phyloP scores from a whole-genome alignment of 495 filamentous ascomycete genomes.

The Letharia lupina region DNA sequence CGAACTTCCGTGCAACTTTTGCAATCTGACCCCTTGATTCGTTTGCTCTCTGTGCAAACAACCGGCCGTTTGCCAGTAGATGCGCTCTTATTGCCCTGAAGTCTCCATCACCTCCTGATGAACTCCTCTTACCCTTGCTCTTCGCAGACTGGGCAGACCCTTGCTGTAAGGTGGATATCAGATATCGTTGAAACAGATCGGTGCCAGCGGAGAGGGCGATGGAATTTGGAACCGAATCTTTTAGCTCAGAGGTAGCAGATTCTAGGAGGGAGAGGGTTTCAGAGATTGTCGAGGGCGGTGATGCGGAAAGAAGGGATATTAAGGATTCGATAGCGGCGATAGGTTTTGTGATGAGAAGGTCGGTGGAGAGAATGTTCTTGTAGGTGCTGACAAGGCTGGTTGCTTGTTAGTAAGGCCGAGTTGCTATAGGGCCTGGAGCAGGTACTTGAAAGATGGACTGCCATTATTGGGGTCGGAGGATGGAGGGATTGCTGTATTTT shows the following conservation, averaged over 20 bases:
- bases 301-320: conserved; percentile 70
- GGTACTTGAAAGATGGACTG: conserved; percentile 37
- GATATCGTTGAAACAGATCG: conserved; percentile 89
- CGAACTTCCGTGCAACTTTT: conserved; percentile 61
- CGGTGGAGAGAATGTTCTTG: conserved; percentile 49
- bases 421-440: conserved; percentile 1
- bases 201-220: conserved; percentile 87
- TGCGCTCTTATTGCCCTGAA: conserved; percentile 78
- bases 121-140: conserved; percentile 7
- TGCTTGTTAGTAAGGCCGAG: background rate
- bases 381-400: conserved; percentile 52
- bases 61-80: conserved; percentile 68
- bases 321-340: conserved; percentile 92
- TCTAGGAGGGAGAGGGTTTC: conserved; percentile 83
- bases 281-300: conserved; percentile 73
- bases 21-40: conserved; percentile 76
- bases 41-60: conserved; percentile 85
- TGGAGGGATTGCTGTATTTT: background rate
- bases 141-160: conserved; percentile 23
- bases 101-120: conserved; percentile 46
- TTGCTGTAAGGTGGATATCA: conserved; percentile 61
- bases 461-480: background rate
- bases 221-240: conserved; percentile 69
- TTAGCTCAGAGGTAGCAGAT: conserved; percentile 63
- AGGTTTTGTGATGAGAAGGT: conserved; percentile 86